Percentiles rank a stretch among this genome's conserved stretches.
phyloP scores from a whole-genome alignment of 805 yeast species.

The Pichia californica region DNA sequence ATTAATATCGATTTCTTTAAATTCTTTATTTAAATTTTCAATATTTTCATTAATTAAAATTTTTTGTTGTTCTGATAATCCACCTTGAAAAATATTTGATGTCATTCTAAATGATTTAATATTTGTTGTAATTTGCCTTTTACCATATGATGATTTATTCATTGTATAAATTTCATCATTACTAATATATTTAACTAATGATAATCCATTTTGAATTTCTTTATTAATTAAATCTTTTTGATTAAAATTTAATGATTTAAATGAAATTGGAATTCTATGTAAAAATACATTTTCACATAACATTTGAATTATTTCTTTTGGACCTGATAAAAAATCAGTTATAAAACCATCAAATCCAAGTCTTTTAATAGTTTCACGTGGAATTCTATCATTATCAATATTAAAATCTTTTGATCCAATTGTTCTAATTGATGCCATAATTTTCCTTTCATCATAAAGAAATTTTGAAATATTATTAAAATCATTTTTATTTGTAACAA shows the following conservation, averaged over 20 bases:
- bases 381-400: constrained; percentile 9
- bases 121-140: constrained; percentile 42
- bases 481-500: constrained; percentile 48
- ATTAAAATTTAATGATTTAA: constrained; percentile 35
- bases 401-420: constrained; percentile 14
- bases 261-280: constrained; percentile 57
- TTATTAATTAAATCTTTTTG: constrained; percentile 31
- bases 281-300: constrained; percentile 49
- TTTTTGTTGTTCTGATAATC: constrained; percentile 27
- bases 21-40: constrained; percentile 5
- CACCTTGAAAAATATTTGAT: constrained; percentile 28
- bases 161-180: constrained; percentile 49
- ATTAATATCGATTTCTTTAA: neutral
- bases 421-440: constrained; percentile 51
- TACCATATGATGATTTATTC: constrained; percentile 58
- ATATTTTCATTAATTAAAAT: constrained; percentile 15
- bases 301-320: constrained; percentile 64
- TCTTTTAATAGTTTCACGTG: constrained; percentile 24
- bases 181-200: constrained; percentile 53
- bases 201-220: constrained; percentile 35
- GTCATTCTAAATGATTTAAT: constrained; percentile 27
- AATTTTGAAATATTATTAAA: constrained; percentile 39
- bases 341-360: constrained; percentile 80
- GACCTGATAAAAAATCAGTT: constrained; percentile 68
- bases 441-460: constrained; percentile 32